Evolutionary conservation across 306 rosid species (phyloP).

Genomic region (Erythrophleum fordii): DNA sequence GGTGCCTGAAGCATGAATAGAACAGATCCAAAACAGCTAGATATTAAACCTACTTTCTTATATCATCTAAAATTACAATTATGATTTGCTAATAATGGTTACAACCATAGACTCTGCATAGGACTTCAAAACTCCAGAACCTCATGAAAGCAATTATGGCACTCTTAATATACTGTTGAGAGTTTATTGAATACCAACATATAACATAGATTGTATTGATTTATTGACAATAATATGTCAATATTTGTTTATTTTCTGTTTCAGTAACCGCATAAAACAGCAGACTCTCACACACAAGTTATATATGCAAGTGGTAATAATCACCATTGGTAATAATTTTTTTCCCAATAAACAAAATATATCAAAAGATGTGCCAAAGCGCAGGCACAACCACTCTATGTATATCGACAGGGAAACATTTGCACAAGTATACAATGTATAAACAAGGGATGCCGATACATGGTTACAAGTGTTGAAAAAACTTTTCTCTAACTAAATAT

Average conservation of each 20-base stretch:
- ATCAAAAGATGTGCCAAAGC: not conserved
- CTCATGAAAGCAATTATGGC: not conserved
- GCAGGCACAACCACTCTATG: not conserved
- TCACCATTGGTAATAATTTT: not conserved
- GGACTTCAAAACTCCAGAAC: not conserved
- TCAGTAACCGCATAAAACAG: not conserved
- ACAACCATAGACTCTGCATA: not conserved
- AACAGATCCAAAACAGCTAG: not conserved
- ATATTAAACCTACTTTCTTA: not conserved
- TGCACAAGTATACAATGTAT: not conserved
- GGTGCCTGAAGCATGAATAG: not conserved
- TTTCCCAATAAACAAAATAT: not conserved
- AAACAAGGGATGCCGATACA: slow-evolving; percentile 17
- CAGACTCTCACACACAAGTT: not conserved
- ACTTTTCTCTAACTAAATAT: not conserved
- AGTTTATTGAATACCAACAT: not conserved
- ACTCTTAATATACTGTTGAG: not conserved
- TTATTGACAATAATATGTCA: not conserved
- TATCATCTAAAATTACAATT: not conserved
- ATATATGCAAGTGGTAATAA: not conserved
- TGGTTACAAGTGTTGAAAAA: not conserved
- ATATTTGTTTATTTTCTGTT: not conserved
- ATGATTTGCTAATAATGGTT: not conserved
- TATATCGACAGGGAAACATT: not conserved
- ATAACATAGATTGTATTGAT: not conserved